Percentiles rank a stretch among this genome's conserved stretches.
Evolutionary conservation across 176 grass and related monocot species (phyloP).

Genomic region (Hordeum vulgare): DNA sequence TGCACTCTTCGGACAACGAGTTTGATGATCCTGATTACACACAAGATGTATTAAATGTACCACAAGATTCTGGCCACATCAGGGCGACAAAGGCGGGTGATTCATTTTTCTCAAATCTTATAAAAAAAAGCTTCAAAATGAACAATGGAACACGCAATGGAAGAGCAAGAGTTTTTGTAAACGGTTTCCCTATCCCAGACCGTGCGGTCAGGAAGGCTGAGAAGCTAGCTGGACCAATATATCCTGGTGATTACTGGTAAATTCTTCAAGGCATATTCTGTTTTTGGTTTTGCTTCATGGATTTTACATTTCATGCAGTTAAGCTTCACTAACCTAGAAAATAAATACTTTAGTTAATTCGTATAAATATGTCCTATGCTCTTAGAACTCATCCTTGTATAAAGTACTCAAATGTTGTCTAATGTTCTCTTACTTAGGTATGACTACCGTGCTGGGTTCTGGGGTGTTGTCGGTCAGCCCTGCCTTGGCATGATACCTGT

Average conservation of each 20-base stretch:
- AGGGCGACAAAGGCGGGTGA: constrained; percentile 40
- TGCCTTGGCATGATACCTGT: constrained; percentile 98
- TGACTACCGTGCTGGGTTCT: constrained; percentile 85
- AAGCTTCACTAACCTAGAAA: constrained; percentile 11
- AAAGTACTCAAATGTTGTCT: not conserved
- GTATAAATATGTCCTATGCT: not conserved
- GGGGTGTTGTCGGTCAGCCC: constrained; percentile 65
- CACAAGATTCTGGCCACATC: constrained; percentile 29
- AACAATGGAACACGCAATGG: constrained; percentile 34
- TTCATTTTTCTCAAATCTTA: constrained; percentile 74
- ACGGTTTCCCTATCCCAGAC: constrained; percentile 72
- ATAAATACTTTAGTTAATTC: not conserved
- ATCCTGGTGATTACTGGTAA: constrained; percentile 88
- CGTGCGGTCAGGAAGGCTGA: constrained; percentile 67
- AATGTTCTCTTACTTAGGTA: constrained; percentile 53
- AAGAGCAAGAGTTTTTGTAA: constrained; percentile 65
- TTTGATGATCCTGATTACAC: constrained; percentile 34
- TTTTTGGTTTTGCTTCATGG: not conserved
- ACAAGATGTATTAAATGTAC: constrained; percentile 40
- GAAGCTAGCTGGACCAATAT: constrained; percentile 72
- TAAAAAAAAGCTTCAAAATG: constrained; percentile 83
- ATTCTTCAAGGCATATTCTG: not conserved
- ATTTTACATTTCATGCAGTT: constrained; percentile 18
- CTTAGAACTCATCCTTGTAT: not conserved
- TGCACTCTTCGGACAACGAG: constrained; percentile 44